A percentile compares a stretch with the other conserved stretches of the same genome.
These are phyloP conservation scores for Catenaria anguillulae DNA, from an alignment of 371 early-diverging fungal genomes.

Conservation along the genomic window DNA sequence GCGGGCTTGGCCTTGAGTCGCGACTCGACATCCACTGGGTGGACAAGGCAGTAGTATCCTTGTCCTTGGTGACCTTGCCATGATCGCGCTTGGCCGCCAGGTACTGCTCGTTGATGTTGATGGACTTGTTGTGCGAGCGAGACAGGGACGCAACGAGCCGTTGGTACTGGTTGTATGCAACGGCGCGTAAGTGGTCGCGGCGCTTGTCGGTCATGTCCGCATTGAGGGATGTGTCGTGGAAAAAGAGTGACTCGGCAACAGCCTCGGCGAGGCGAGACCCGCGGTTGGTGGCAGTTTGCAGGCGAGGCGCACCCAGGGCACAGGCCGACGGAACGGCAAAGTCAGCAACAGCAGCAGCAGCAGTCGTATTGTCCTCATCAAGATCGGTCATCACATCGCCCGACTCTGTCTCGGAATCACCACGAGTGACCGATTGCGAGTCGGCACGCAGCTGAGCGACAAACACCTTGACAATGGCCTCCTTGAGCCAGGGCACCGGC, in stretches of 20 bases:
- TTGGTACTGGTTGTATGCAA: neutral
- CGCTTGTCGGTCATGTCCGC: neutral
- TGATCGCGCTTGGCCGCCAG: no score
- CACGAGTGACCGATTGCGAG: neutral
- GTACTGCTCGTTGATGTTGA: no score
- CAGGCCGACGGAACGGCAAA: neutral
- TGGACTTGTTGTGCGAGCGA: neutral
- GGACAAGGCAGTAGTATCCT: no score
- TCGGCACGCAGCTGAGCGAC: neutral
- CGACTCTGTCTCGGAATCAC: neutral
- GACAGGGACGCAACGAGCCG: neutral
- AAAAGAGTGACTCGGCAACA: neutral
- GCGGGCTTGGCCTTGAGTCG: neutral
- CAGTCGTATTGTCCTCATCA: neutral
- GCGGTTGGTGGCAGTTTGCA: neutral
- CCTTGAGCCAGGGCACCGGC: neutral
- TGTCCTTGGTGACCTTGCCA: no score
- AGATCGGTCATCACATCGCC: neutral
- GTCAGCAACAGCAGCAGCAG: no score
- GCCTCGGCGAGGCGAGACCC: neutral
- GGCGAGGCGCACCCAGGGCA: neutral
- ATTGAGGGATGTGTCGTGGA: neutral
- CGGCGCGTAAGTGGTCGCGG: neutral
- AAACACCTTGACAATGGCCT: neutral
- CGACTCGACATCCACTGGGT: neutral